Evolutionary conservation across 2,329 filamentous ascomycete species (phyloP), one percentile per base, ranked within the genome.

Genomic region (Fusarium humuli): DNA sequence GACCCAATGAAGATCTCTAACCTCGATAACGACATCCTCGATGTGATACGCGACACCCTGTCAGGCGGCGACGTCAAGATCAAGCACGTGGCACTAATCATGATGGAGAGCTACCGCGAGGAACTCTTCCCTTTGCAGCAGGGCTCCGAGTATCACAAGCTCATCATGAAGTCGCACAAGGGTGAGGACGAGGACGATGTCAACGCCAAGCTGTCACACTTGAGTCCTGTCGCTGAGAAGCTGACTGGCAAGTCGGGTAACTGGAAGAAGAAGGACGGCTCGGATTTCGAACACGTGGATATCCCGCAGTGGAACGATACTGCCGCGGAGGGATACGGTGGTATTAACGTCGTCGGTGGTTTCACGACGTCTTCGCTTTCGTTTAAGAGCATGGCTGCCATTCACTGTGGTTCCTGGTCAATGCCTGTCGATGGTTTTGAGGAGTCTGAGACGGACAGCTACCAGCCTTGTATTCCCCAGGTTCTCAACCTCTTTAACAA

Each of bases 41-140:
- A 77, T 2, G 64, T 64, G 0, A 59, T 81, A 2, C 66, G 71
- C 30, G 61, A 72, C 9, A 70, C 69, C 10, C 63, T 81, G 2
- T 62, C 52, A 3, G 63, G 73, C 4, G 66, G 61, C n/a, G 50
- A 59, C 7, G 75, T 83, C 30, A 78, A 79, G 55, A 83, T 85
- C 59, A 82, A 83, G 65, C 82, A 85, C 60, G 76, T 85, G 13
- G 75, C 84, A n/a, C 67, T 84, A 11, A 65, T 85, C 22, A 80
- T 83, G 52, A 77, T 85, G 45, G 83, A 85, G 67, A 84, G 82
- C 46, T 82, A 82, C 3, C 78, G 83, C 7, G 80, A 81, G 18
- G 83, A 85, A 47, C 78, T 84, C 1, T 85, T 84, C 61, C 83
- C 83, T 6, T 69, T 85, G 23, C 81, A 82, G 37, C 79, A 80